Conservation (phyloP, 352 stramenopile species). For the Thraustochytrium striatum region DNA sequence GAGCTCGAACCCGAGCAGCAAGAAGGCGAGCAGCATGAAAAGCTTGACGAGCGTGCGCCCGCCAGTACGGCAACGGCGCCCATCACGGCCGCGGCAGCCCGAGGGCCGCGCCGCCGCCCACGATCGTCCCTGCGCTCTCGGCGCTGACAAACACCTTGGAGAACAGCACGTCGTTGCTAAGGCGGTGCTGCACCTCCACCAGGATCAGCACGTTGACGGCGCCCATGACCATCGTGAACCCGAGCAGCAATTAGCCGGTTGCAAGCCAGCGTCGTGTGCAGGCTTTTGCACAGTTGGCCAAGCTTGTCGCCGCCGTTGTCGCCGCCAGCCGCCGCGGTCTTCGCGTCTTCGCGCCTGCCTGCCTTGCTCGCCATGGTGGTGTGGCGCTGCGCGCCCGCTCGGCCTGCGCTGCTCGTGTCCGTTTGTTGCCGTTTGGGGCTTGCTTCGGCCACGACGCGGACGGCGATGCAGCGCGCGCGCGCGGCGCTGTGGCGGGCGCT, state of each 20-base stretch:
- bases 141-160: not conserved
- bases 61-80: not conserved
- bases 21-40: not conserved
- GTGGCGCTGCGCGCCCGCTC: too few relatives aligned
- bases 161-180: constrained; percentile 31
- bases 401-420: not conserved
- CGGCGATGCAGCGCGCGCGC: not conserved
- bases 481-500: not conserved
- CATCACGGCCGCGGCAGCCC: not conserved
- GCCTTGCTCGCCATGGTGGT: too few relatives aligned
- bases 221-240: constrained; percentile 5
- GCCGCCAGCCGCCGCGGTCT: too few relatives aligned
- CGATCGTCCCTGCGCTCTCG: not conserved
- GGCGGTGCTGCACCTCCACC: not conserved
- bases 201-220: not conserved
- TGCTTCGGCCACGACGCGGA: not conserved
- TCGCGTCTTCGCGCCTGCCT: too few relatives aligned
- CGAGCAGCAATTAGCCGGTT: constrained; percentile 16
- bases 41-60: constrained; percentile 14
- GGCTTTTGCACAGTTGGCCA: too few relatives aligned
- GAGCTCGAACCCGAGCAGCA: not conserved
- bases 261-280: constrained; percentile 25
- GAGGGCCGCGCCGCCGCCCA: not conserved
- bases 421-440: not conserved
- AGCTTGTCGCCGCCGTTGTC: too few relatives aligned